phyloP scores from a whole-genome alignment of 495 filamentous ascomycete species.

The Glarea lozoyensis region DNA sequence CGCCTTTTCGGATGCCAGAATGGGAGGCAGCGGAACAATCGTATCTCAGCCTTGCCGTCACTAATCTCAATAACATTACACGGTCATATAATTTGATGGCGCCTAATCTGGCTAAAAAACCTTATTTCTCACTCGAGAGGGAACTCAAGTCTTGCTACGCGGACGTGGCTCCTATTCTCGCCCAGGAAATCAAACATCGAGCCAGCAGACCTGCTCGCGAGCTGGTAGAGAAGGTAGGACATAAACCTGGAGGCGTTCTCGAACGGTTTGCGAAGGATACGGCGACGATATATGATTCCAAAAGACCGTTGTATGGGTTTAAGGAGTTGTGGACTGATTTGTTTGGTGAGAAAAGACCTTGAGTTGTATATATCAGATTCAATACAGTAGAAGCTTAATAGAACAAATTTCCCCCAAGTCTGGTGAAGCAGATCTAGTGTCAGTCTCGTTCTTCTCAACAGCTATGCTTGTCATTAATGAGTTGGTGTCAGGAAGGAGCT shows the following conservation, averaged over 20 bases:
- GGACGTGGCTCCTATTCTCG: constrained; percentile 70
- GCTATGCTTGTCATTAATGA: too few species aligned
- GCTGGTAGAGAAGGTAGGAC: constrained; percentile 25
- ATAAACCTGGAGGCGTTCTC: constrained; percentile 34
- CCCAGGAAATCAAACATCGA: constrained; percentile 60
- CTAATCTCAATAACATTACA: constrained; percentile 68
- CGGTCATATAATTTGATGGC: constrained; percentile 94
- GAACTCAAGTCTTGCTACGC: constrained; percentile 76
- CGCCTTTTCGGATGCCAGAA: constrained; percentile 53
- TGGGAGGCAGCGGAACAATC: constrained; percentile 64
- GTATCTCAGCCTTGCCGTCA: constrained; percentile 72
- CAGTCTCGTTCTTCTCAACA: too few species aligned
- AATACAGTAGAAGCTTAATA: too few species aligned
- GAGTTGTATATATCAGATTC: too few species aligned
- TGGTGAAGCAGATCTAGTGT: too few species aligned
- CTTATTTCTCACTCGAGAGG: constrained; percentile 77
- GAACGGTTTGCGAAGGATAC: constrained; percentile 39
- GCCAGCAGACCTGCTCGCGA: constrained; percentile 44
- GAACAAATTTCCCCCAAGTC: too few species aligned
- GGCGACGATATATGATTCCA: constrained; percentile 60
- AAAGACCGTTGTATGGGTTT: constrained; percentile 70
- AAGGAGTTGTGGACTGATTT: constrained; percentile 83
- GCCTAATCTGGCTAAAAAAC: constrained; percentile 84
- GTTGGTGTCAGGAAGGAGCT: too few species aligned
- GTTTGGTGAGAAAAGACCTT: constrained; percentile 39